Conservation (phyloP, 257 asterid species). For the Thymus quinquecostatus region DNA sequence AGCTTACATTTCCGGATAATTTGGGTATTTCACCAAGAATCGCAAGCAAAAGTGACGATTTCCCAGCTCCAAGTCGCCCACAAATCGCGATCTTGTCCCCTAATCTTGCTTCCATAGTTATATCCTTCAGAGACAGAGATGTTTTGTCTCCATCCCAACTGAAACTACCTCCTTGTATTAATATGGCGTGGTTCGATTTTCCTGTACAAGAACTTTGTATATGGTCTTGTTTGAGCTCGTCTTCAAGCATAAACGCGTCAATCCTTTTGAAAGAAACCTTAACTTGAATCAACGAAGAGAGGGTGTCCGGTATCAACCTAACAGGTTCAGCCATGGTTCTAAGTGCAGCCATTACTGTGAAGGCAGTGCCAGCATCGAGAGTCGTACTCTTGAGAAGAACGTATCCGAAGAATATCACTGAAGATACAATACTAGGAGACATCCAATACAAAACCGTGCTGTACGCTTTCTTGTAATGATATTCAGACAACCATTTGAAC, state of each 20-base stretch:
- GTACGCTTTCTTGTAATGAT: slow-evolving; percentile 49
- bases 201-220: neutral
- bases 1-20: slow-evolving; percentile 64
- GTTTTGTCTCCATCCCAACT: slow-evolving; percentile 58
- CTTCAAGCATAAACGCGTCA: slow-evolving; percentile 60
- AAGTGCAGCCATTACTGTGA: slow-evolving; percentile 69
- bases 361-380: slow-evolving; percentile 63
- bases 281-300: slow-evolving; percentile 60
- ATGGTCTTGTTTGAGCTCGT: slow-evolving; percentile 54
- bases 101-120: slow-evolving; percentile 39
- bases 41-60: slow-evolving; percentile 69
- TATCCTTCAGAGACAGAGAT: slow-evolving; percentile 36
- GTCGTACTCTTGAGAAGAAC: slow-evolving; percentile 56
- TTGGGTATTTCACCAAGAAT: slow-evolving; percentile 74
- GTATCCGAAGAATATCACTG: slow-evolving; percentile 63
- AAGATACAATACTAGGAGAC: slow-evolving; percentile 69
- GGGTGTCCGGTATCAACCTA: slow-evolving; percentile 61
- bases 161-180: slow-evolving; percentile 52
- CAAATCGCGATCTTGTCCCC: slow-evolving; percentile 75
- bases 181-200: slow-evolving; percentile 29
- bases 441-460: slow-evolving; percentile 60
- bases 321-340: slow-evolving; percentile 73
- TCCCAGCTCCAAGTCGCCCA: slow-evolving; percentile 80
- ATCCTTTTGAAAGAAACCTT: slow-evolving; percentile 74
- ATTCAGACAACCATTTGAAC: slow-evolving; percentile 63